phyloP scores from a whole-genome alignment of 1,284 basidiomycete species.

The Thecaphora thlaspeos region DNA sequence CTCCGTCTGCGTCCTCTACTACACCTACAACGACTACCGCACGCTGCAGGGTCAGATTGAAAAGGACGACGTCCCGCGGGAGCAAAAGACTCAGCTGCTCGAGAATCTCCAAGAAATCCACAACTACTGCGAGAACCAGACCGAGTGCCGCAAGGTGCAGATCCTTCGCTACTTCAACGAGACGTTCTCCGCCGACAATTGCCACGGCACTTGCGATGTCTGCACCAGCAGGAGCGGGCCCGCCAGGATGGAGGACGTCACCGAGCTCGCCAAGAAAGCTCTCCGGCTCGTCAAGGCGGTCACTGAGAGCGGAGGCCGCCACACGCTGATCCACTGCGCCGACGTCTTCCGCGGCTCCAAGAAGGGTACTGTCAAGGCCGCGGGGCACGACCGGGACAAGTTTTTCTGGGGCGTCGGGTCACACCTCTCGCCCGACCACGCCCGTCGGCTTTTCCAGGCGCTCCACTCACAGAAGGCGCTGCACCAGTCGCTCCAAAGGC shows the following conservation, averaged over 20 bases:
- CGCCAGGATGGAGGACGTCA: conserved; percentile 61
- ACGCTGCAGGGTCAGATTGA: conserved; percentile 64
- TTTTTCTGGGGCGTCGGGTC: conserved; percentile 65
- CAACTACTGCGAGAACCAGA: conserved; percentile 75
- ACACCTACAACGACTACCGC: conserved; percentile 64
- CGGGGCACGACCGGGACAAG: conserved; percentile 62
- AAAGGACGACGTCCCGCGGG: conserved; percentile 61
- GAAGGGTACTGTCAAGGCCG: conserved; percentile 62
- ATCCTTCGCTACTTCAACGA: conserved; percentile 74
- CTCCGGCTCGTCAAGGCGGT: conserved; percentile 65
- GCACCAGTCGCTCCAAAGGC: conserved; percentile 54
- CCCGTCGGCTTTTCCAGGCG: conserved; percentile 68
- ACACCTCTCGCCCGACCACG: conserved; percentile 62
- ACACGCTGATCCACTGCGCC: conserved; percentile 61
- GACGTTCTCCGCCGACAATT: conserved; percentile 65
- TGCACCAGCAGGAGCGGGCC: conserved; percentile 59
- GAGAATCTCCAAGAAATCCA: conserved; percentile 67
- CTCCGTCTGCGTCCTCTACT: conserved; percentile 61
- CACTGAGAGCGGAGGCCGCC: conserved; percentile 59
- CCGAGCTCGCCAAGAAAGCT: conserved; percentile 62
- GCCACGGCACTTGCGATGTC: conserved; percentile 72
- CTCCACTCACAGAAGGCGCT: conserved; percentile 63
- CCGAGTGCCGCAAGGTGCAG: conserved; percentile 82
- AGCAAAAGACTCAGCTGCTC: conserved; percentile 66
- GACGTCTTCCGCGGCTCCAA: conserved; percentile 69